These are phyloP conservation scores for Infundibulicybe gibba DNA, from an alignment of 768 basidiomycete species.

Conservation along the genomic window DNA sequence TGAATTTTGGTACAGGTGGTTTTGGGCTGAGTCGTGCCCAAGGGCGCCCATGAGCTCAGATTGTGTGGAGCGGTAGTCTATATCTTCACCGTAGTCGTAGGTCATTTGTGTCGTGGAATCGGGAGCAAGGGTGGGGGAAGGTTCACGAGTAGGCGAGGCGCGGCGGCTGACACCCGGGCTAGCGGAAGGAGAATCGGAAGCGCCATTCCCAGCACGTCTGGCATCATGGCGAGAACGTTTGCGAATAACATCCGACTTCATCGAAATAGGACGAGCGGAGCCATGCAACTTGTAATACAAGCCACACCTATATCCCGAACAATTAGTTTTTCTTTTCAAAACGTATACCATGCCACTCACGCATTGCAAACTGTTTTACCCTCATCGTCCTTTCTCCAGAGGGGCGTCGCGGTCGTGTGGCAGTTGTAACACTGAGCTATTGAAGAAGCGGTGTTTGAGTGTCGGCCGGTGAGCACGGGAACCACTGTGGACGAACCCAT, in stretches of 20 bases:
- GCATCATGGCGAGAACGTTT: constrained; percentile 84
- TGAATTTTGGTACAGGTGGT: constrained; percentile 20
- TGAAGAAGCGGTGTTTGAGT: constrained; percentile 23
- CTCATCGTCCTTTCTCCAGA: constrained; percentile 90
- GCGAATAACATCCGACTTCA: constrained; percentile 89
- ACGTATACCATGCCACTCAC: constrained; percentile 42
- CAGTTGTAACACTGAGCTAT: constrained; percentile 88
- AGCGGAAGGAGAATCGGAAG: constrained; percentile 69
- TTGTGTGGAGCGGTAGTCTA: constrained; percentile 33
- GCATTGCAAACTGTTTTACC: constrained; percentile 91
- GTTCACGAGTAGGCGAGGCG: constrained; percentile 60
- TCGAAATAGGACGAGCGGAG: constrained; percentile 80
- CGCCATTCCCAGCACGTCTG: constrained; percentile 47
- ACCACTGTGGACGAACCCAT: constrained; percentile 48
- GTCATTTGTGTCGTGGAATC: constrained; percentile 63
- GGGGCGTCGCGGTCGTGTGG: constrained; percentile 83
- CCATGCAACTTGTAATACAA: constrained; percentile 86
- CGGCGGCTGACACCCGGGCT: constrained; percentile 74
- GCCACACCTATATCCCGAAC: constrained; percentile 58
- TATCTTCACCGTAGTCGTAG: constrained; percentile 48
- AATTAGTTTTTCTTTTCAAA: constrained; percentile 2
- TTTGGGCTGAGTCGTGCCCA: constrained; percentile 24
- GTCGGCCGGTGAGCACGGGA: constrained; percentile 23
- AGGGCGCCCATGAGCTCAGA: constrained; percentile 53
- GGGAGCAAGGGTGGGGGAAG: constrained; percentile 65